Base-by-base conservation (phyloP, 2,329 filamentous ascomycete species). In the Aspergillus spinulosporus region DNA sequence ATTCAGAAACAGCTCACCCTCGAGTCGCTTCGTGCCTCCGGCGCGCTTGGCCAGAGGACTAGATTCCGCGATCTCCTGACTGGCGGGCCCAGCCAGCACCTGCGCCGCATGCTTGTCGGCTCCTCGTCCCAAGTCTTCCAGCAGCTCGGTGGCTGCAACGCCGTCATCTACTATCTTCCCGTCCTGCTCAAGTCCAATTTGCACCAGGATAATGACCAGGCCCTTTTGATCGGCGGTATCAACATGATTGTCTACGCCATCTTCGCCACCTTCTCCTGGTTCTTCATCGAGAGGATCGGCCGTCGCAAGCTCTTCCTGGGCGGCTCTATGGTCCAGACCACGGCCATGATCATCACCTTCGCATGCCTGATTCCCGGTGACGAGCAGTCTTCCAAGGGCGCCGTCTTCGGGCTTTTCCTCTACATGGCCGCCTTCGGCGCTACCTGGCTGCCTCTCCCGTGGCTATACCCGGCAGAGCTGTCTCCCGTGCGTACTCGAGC, bases 401-500 rank as follows among this genome's bases (percentile, higher is more conserved):
- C 73, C 4, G 71, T 80, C 7, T 84, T 87, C 2, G 86, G 85
- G 55, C 73, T 89, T 9, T 89, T 89, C 73, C 80, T 84, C 2
- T 89, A 88, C 72, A 88, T 88, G 64, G 84, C 84, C 3, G 85
- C 84, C 54, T 88, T 88, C 60, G 86, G 85, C 34, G 84, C 85
- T 0, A 85, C 83, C 0, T 87, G 84, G 80, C 68, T 87, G 5
- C 84, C 85, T 12, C 77, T 87, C 26, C 85, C 85, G 0, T 88
- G 84, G 85, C 44, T 74, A 52, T 74, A 75, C 58, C 74, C 79
- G 0, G 78, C 80, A 47, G 82, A 82, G 59, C 71, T 82, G 64
- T 82, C 80, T 54, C 81, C 81, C 5, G 76, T 82, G 67, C 80
- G 80, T 68, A 83, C 80, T 4, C 76, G 81, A 48, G 78, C 80